phyloP scores from a whole-genome alignment of 345 rosid species.

The Populus nigra region DNA sequence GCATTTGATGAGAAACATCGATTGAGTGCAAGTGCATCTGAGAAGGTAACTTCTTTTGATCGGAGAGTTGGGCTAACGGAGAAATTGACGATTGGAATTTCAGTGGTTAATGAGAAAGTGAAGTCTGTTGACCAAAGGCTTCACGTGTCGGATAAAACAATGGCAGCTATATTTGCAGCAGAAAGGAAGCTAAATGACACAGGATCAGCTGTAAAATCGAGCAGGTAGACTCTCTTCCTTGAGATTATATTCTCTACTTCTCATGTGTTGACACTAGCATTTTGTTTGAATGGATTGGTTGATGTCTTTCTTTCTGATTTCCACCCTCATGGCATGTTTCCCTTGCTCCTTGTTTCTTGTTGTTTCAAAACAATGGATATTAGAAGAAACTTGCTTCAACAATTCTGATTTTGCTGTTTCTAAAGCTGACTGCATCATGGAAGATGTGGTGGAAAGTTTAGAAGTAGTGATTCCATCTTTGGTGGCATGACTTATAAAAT shows the following conservation, averaged over 20 bases:
- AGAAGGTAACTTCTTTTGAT: slow-evolving; percentile 79
- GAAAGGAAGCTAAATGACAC: slow-evolving; percentile 89
- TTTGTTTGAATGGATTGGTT: background rate
- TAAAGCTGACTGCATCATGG: background rate
- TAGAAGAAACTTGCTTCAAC: background rate
- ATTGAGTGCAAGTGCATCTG: slow-evolving; percentile 83
- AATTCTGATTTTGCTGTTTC: background rate
- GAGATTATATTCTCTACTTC: slow-evolving; percentile 9
- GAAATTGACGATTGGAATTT: slow-evolving; percentile 79
- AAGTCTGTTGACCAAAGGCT: slow-evolving; percentile 92
- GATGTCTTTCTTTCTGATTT: background rate
- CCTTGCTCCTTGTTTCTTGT: background rate
- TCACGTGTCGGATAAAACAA: slow-evolving; percentile 90
- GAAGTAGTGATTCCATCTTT: background rate
- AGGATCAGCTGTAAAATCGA: slow-evolving; percentile 94
- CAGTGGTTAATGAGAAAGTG: slow-evolving; percentile 87
- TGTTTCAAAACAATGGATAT: background rate
- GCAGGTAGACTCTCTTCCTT: slow-evolving; percentile 52
- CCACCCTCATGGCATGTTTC: background rate
- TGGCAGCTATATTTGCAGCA: slow-evolving; percentile 96
- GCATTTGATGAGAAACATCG: slow-evolving; percentile 90
- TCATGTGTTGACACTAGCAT: background rate
- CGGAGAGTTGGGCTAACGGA: slow-evolving; percentile 75
- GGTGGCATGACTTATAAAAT: background rate
- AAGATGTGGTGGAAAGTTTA: background rate